Base-by-base conservation (phyloP, 805 yeast genomes). In the Tanozyma kutaoensis region DNA sequence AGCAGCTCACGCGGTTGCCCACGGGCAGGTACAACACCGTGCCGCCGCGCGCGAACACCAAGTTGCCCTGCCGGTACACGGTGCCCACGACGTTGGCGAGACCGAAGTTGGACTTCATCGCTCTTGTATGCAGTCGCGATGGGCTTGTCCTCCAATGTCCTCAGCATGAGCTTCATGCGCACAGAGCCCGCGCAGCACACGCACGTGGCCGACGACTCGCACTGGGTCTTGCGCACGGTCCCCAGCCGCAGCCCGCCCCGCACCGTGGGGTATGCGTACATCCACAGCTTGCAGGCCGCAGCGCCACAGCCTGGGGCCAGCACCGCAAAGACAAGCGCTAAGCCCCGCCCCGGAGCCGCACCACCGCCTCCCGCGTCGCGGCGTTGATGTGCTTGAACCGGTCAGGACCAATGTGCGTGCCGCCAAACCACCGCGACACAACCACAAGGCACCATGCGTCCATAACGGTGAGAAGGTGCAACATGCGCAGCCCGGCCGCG, bases 401-500 rank as follows among this genome's bases (percentile, higher is more conserved):
- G 50, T 82, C 96, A 1, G 97, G 91, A 0, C 98, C 98, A 14
- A 91, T 51, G 37, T 78, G 93, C 0, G 66, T 64, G 4, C 98
- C 98, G 12, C 95, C 95, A 48, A 69, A 91, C 95, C 96, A 88
- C 33, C 98, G 55, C 19, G 79, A 71, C 2, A 88, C 94, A 3
- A 86, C 95, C 36, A 85, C 67, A 4, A 80, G 81, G 45, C 86
- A 75, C 78, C 81, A 71, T 2, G 69, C 79, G 40, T 82, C 84
- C 80, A 77, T 77, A 54, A 60, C 67, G 20, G 80, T 70, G 37
- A 86, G 52, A 25, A 86, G 50, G 55, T 84, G 95, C 27, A 85
- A 50, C 62, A 86, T 55, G 31, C 95, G 58, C 4, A 86, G 72
- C 8, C 98, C 98, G 1, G 97, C 95, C 1, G 97, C 97, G 0